Evolutionary conservation across 371 early-diverging fungal species (phyloP).

Genomic region (Apophysomyces trapeziformis): DNA sequence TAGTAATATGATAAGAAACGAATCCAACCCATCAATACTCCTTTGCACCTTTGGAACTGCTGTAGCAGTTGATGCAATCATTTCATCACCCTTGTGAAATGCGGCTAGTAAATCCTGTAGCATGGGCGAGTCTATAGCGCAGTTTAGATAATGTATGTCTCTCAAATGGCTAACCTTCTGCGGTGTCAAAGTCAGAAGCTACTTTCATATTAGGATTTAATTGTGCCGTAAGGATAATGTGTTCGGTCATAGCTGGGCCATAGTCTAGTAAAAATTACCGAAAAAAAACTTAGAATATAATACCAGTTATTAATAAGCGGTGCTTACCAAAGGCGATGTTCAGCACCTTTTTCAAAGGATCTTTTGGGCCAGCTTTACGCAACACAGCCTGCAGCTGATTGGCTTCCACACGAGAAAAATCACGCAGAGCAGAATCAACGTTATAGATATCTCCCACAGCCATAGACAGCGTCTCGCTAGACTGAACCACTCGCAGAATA

Average conservation of each 20-base stretch:
- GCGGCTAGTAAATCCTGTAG: slow-evolving; percentile 38
- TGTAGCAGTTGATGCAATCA: slow-evolving; percentile 55
- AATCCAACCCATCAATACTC: not conserved
- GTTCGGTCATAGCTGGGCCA: slow-evolving; percentile 91
- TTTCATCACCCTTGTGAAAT: slow-evolving; percentile 60
- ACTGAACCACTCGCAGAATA: slow-evolving; percentile 84
- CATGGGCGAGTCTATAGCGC: slow-evolving; percentile 31
- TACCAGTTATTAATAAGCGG: slow-evolving; percentile 5
- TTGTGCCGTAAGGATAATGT: slow-evolving; percentile 73
- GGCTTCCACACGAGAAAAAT: slow-evolving; percentile 64
- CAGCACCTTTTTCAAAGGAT: slow-evolving; percentile 78
- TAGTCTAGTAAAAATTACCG: slow-evolving; percentile 54
- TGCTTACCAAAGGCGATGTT: slow-evolving; percentile 65
- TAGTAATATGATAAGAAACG: slow-evolving; percentile 8
- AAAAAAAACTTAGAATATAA: not conserved
- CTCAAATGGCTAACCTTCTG: slow-evolving; percentile 42
- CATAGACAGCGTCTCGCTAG: slow-evolving; percentile 73
- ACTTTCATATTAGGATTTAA: slow-evolving; percentile 72
- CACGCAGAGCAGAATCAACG: slow-evolving; percentile 52
- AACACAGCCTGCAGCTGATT: slow-evolving; percentile 61
- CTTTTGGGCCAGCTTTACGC: slow-evolving; percentile 68
- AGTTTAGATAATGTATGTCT: slow-evolving; percentile 6
- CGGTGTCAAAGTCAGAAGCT: slow-evolving; percentile 55
- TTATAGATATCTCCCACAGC: slow-evolving; percentile 85
- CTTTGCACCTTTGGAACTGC: slow-evolving; percentile 34